Evolutionary conservation across 2,329 filamentous ascomycete species (phyloP), one percentile per base, ranked within the genome.

Genomic region (Xylaria sp.): DNA sequence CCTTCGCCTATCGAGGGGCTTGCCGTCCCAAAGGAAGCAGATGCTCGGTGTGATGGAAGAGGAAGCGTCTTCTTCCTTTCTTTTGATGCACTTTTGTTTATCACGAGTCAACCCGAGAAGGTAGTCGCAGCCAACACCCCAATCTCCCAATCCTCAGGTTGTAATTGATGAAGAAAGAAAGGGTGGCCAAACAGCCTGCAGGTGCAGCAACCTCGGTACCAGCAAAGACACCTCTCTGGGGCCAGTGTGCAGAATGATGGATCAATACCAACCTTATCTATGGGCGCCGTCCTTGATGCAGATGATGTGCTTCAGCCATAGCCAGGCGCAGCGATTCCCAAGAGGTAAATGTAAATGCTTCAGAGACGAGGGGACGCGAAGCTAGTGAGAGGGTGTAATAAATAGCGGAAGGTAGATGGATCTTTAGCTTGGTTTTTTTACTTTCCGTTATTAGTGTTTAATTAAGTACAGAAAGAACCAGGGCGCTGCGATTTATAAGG

Each of bases 401-500:
- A 2, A 27, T 11, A 54, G 15, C 27, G 19, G 23, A 11, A 40
- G 13, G 27, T 37, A 44, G 13, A 15, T 33, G 19, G 17, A 9
- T 41, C 33, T 47, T 54, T 58, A 48, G 48, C 47, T 38, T n/a
- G 29, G 41, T 9, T 31, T 58, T 38, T 58, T 41, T 35, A 29
- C 19, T 58, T 57, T 48, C 23, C 25, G 25, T 13, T 48, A 43
- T 43, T 60, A 55, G 49, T 35, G 48, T 48, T 54, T 48, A 40
- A 47, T 53, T 58, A 48, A 58, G 17, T 43, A 27, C n/a, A 23
- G n/a, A 44, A 43, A 54, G 25, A 41, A n/a, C 13, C 44, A n/a
- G 44, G 38, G 54, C 44, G 15, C 41, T 33, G 25, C 31, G n/a
- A 33, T 59, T 62, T 62, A 62, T 62, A 62, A 13, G 31, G 13